Percentiles rank a stretch among this genome's conserved stretches.
Evolutionary conservation across 2,329 filamentous ascomycete species (phyloP).

Genomic region (Colletotrichum sansevieriae): DNA sequence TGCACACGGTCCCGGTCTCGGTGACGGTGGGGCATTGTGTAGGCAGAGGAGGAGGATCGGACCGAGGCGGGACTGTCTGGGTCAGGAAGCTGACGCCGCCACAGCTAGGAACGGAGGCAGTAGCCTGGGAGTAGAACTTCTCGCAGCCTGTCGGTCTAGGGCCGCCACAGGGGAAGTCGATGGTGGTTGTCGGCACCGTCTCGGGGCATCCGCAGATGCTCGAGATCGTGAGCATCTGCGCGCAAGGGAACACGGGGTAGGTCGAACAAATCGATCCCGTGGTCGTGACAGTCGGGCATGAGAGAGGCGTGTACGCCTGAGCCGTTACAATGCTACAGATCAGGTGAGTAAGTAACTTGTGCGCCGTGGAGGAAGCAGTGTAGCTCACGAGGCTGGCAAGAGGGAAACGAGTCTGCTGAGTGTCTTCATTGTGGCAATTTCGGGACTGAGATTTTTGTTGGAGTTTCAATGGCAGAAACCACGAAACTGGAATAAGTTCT

Average conservation of each 20-base stretch:
- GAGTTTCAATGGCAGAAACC: too few species aligned
- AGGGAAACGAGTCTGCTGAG: not conserved
- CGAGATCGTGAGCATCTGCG: constrained; percentile 40
- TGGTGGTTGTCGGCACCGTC: constrained; percentile 42
- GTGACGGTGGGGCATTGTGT: constrained; percentile 31
- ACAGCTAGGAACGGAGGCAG: constrained; percentile 4
- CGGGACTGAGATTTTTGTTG: too few species aligned
- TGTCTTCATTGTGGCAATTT: constrained; percentile 8
- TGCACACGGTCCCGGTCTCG: constrained; percentile 19
- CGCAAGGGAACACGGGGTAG: constrained; percentile 41
- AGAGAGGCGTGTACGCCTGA: too few species aligned
- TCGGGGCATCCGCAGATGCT: constrained; percentile 46
- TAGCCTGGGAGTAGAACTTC: constrained; percentile 32
- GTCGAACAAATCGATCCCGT: constrained; percentile 36
- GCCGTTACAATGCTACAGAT: too few species aligned
- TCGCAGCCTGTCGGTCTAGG: constrained; percentile 36
- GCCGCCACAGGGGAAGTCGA: constrained; percentile 44
- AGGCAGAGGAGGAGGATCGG: constrained; percentile 4
- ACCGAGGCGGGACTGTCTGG: not conserved
- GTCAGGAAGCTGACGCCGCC: not conserved
- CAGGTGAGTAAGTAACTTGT: not conserved
- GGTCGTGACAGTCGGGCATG: constrained; percentile 45
- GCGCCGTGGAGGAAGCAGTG: constrained; percentile 3
- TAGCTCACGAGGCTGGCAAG: not conserved
- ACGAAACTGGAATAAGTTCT: too few species aligned